These are phyloP conservation scores for Heliosperma pusillum DNA, from an alignment of 148 eudicot genomes.

Conservation along the genomic window DNA sequence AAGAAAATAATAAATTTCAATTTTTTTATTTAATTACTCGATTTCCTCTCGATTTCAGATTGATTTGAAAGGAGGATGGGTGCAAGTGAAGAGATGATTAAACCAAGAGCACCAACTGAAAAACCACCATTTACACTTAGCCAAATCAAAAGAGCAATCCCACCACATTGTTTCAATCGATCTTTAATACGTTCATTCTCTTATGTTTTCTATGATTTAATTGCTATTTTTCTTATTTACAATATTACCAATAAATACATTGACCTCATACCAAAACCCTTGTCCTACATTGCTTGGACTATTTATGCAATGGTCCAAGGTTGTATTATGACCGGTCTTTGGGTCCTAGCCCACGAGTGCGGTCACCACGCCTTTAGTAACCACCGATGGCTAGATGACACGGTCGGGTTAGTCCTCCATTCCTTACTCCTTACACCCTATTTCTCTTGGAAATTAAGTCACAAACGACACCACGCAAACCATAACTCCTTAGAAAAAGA, in stretches of 20 bases:
- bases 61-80: neutral
- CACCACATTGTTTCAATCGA: constrained; percentile 85
- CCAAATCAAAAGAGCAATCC: constrained; percentile 73
- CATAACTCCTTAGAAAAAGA: constrained; percentile 76
- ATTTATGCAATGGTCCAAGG: constrained; percentile 43
- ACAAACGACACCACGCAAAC: constrained; percentile 86
- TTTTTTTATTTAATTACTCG: neutral
- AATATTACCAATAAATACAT: constrained; percentile 62
- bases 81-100: constrained; percentile 7
- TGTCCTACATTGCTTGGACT: constrained; percentile 61
- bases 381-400: constrained; percentile 51
- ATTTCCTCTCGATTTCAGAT: neutral
- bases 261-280: constrained; percentile 51
- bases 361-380: constrained; percentile 42
- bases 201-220: constrained; percentile 50
- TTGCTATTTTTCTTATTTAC: constrained; percentile 49
- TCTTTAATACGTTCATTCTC: constrained; percentile 73
- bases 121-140: constrained; percentile 81
- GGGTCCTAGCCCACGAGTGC: constrained; percentile 41
- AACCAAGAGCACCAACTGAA: constrained; percentile 48
- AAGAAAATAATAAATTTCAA: no score
- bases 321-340: constrained; percentile 36
- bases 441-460: constrained; percentile 85
- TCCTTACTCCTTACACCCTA: constrained; percentile 67
- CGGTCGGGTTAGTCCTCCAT: constrained; percentile 69